phyloP scores from a whole-genome alignment of 2,329 filamentous ascomycete species.

The Fonsecaea monophora region DNA sequence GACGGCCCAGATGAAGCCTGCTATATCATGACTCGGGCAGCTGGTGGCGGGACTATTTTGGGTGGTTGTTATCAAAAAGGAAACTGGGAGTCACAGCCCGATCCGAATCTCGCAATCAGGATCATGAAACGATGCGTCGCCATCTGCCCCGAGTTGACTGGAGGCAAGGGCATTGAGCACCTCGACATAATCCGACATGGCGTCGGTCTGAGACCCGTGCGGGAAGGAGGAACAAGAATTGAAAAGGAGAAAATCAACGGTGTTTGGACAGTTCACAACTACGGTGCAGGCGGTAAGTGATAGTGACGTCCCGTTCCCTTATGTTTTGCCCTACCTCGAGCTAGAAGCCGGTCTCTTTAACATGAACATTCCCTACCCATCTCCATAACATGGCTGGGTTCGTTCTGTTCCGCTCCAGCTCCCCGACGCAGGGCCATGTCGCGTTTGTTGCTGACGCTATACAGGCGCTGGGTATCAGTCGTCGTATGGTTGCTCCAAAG shows the following conservation, averaged over 20 bases:
- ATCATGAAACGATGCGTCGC: conserved; percentile 82
- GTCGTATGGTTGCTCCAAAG: conserved; percentile 73
- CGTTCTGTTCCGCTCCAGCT: not conserved
- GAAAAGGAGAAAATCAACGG: conserved; percentile 73
- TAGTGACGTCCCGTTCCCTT: conserved; percentile 16
- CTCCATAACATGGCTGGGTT: not conserved
- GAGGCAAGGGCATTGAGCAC: conserved; percentile 72
- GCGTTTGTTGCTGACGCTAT: conserved; percentile 45
- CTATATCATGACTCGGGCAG: conserved; percentile 83
- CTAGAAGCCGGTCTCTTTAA: not conserved
- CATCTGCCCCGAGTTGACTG: conserved; percentile 68
- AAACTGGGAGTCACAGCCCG: conserved; percentile 79
- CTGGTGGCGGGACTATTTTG: conserved; percentile 79
- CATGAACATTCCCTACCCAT: not conserved
- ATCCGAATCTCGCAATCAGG: conserved; percentile 77
- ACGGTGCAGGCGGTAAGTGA: conserved; percentile 65
- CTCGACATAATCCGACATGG: conserved; percentile 79
- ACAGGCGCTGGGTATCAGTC: conserved; percentile 67
- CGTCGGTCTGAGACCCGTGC: conserved; percentile 78
- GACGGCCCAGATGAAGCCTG: conserved; percentile 74
- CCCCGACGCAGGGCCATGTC: not conserved
- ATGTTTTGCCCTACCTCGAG: not conserved
- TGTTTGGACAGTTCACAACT: conserved; percentile 72
- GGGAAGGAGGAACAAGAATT: conserved; percentile 75
- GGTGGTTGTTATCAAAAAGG: conserved; percentile 84